phyloP scores from a whole-genome alignment of 2,329 filamentous ascomycete genomes.

The Hypoxylon sp. region DNA sequence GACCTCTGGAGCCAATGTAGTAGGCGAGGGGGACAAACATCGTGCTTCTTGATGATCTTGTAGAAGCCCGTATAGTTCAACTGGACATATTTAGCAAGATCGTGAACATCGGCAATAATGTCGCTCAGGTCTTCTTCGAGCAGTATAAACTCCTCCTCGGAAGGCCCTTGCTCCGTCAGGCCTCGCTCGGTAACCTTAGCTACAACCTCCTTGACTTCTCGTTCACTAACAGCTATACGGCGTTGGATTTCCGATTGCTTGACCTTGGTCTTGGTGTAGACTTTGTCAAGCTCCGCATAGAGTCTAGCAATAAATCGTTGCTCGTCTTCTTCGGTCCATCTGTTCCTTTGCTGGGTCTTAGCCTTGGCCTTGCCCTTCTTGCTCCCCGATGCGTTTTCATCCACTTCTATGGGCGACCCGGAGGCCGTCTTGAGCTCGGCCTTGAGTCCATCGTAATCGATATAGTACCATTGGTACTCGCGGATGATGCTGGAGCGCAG shows the following conservation, averaged over 20 bases:
- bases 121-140: slow-evolving; percentile 96
- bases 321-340: slow-evolving; percentile 95
- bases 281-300: slow-evolving; percentile 95
- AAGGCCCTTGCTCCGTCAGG: slow-evolving; percentile 71
- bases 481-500: slow-evolving; percentile 95
- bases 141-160: slow-evolving; percentile 93
- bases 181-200: slow-evolving; percentile 79
- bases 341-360: slow-evolving; percentile 65
- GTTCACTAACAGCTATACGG: slow-evolving; percentile 88
- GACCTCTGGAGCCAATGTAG: neutral
- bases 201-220: slow-evolving; percentile 86
- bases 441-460: slow-evolving; percentile 96
- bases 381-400: slow-evolving; percentile 57
- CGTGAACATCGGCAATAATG: slow-evolving; percentile 98
- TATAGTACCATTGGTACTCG: slow-evolving; percentile 99
- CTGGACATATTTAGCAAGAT: slow-evolving; percentile 97
- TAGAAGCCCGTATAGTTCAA: slow-evolving; percentile 99
- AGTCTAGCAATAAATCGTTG: slow-evolving; percentile 87
- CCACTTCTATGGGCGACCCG: slow-evolving; percentile 58
- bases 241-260: slow-evolving; percentile 97
- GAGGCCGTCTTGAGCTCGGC: slow-evolving; percentile 83
- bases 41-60: slow-evolving; percentile 99
- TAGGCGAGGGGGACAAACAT: slow-evolving; percentile 70
- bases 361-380: slow-evolving; percentile 60
- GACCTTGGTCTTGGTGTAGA: slow-evolving; percentile 96